A percentile compares a stretch with the other conserved stretches of the same genome.
These are phyloP conservation scores for Calonectria pteridis DNA, from an alignment of 2,329 filamentous ascomycete genomes.

Conservation along the genomic window DNA sequence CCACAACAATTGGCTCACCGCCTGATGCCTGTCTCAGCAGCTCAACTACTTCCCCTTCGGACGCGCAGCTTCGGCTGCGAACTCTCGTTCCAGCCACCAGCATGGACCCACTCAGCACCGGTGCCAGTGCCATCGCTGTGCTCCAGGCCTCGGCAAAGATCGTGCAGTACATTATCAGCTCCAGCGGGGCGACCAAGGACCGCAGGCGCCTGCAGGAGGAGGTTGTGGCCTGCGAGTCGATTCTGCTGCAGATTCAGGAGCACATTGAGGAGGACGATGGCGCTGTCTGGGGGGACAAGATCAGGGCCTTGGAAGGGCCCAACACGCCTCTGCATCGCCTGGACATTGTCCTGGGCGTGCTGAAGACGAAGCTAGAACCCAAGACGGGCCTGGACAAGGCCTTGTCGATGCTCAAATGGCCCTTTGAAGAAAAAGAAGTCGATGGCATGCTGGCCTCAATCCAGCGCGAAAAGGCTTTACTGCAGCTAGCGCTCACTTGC, in stretches of 20 bases:
- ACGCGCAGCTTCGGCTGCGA: neutral
- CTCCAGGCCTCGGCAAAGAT: neutral
- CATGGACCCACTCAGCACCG: neutral
- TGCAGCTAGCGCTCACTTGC: neutral
- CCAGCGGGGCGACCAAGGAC: neutral
- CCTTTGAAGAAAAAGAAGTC: slow-evolving; percentile 1
- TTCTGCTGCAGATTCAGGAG: slow-evolving; percentile 1
- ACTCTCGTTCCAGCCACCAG: neutral
- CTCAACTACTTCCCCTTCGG: neutral
- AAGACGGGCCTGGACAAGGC: neutral
- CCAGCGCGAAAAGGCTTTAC: neutral
- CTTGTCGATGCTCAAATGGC: neutral
- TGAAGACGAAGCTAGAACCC: neutral
- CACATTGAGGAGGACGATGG: neutral
- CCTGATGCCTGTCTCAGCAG: neutral
- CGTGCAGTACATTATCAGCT: neutral
- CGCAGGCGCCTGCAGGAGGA: slow-evolving; percentile 1
- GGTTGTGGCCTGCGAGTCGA: neutral
- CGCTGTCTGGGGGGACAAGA: neutral
- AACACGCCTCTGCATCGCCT: neutral
- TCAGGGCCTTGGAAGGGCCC: neutral
- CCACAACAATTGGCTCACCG: neutral
- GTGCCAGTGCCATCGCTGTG: neutral
- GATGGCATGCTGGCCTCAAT: neutral
- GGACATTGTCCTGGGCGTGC: neutral